These are phyloP conservation scores for Marasmius fiardii DNA, from an alignment of 1,284 basidiomycete species.

Conservation along the genomic window DNA sequence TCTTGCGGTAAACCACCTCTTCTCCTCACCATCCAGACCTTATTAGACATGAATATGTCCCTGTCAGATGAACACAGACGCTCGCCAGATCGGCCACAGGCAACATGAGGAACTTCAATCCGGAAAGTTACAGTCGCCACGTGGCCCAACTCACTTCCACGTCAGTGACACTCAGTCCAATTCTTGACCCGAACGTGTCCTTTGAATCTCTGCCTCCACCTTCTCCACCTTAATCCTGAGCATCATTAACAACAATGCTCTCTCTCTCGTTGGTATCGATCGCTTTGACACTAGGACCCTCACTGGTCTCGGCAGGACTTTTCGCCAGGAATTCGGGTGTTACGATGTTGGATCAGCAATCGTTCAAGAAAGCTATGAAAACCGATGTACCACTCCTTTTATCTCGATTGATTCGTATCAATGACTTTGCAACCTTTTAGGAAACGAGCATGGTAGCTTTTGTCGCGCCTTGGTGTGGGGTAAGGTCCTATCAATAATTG, in stretches of 20 bases:
- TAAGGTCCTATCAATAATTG: conserved; percentile 33
- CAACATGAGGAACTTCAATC: neutral
- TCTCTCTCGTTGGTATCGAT: conserved; percentile 28
- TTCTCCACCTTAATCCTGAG: neutral
- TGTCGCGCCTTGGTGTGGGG: conserved; percentile 88
- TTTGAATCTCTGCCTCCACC: neutral
- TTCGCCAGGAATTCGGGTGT: conserved; percentile 71
- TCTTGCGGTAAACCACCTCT: no score
- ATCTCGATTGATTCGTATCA: neutral
- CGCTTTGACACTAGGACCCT: conserved; percentile 38
- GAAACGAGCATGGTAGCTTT: conserved; percentile 81
- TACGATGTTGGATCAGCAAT: conserved; percentile 71
- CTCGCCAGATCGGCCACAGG: no score
- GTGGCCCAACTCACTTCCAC: neutral
- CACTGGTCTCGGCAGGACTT: conserved; percentile 65
- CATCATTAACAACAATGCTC: conserved; percentile 4
- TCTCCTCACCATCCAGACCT: no score
- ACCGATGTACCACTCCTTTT: conserved; percentile 55
- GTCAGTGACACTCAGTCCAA: neutral
- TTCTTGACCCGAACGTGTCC: neutral
- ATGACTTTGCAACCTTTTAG: conserved; percentile 30
- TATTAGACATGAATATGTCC: no score
- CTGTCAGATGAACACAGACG: no score
- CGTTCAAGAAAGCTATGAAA: conserved; percentile 74
- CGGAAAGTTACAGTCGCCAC: neutral